phyloP scores from a whole-genome alignment of 2,329 filamentous ascomycete species.

The Dichotomopilus funicola region DNA sequence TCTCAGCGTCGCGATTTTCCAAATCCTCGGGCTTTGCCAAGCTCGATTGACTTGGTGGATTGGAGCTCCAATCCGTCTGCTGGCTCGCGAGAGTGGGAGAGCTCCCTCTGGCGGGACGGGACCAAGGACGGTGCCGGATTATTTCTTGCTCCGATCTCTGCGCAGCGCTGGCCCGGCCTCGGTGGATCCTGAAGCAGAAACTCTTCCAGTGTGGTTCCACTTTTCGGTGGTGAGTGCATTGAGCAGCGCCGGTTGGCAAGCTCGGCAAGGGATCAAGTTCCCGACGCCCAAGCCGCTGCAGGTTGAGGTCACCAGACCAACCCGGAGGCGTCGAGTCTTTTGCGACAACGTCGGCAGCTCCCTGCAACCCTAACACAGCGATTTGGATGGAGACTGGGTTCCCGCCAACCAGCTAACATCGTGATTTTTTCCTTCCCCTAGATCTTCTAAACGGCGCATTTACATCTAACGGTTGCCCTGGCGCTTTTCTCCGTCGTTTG shows the following conservation, averaged over 20 bases:
- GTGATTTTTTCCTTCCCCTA: constrained; percentile 13
- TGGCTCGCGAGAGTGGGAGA: constrained; percentile 10
- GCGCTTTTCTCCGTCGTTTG: constrained; percentile 6
- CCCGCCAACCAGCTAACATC: constrained; percentile 11
- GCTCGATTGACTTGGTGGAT: constrained; percentile 20
- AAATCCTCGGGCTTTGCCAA: constrained; percentile 10
- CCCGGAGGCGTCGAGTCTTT: constrained; percentile 5
- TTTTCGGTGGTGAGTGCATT: too few relatives aligned
- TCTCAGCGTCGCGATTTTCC: constrained; percentile 7
- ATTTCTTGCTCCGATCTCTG: too few relatives aligned
- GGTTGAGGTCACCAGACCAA: constrained; percentile 21
- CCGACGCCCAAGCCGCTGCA: constrained; percentile 14
- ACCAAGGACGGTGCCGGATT: too few relatives aligned
- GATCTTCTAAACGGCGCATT: constrained; percentile 10
- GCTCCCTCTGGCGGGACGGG: too few relatives aligned
- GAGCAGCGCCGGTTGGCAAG: neutral
- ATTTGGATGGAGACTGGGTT: constrained; percentile 9
- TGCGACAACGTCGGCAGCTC: constrained; percentile 15
- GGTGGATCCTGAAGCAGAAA: too few relatives aligned
- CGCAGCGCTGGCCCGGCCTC: too few relatives aligned
- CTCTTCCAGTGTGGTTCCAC: too few relatives aligned
- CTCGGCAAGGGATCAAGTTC: constrained; percentile 15
- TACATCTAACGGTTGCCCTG: constrained; percentile 1
- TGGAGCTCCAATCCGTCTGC: constrained; percentile 13
- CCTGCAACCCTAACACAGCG: constrained; percentile 9